Conservation (phyloP, 768 basidiomycete species). For the Cystobasidium tubakii region DNA sequence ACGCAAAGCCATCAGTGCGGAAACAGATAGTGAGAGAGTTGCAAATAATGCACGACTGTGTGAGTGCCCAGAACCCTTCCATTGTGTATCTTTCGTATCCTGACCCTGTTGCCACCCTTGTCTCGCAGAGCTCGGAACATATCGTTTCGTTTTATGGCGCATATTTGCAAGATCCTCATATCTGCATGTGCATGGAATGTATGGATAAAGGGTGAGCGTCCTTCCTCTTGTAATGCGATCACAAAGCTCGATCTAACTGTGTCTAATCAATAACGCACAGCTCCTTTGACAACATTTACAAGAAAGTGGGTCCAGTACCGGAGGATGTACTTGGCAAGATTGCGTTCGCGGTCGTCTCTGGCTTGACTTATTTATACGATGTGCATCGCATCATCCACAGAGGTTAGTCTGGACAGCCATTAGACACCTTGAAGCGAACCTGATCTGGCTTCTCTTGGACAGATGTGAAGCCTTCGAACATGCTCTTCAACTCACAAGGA, state of each 20-base stretch:
- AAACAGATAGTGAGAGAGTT: slow-evolving; percentile 97
- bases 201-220: slow-evolving; percentile 78
- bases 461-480: slow-evolving; percentile 99
- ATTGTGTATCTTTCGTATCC: background rate
- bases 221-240: background rate
- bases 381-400: slow-evolving; percentile 96
- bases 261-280: slow-evolving; percentile 34
- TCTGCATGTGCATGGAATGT: slow-evolving; percentile 94
- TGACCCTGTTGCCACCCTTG: background rate
- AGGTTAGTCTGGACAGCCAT: slow-evolving; percentile 59
- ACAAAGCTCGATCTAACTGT: background rate
- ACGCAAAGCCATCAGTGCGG: slow-evolving; percentile 88
- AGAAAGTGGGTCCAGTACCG: slow-evolving; percentile 86
- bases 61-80: slow-evolving; percentile 9
- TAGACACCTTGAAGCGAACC: background rate
- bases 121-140: slow-evolving; percentile 60
- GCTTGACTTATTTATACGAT: slow-evolving; percentile 94
- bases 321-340: slow-evolving; percentile 89
- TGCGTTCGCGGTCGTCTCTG: slow-evolving; percentile 88
- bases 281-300: slow-evolving; percentile 75
- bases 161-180: slow-evolving; percentile 92
- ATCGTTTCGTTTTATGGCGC: slow-evolving; percentile 98
- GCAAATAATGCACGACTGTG: slow-evolving; percentile 98
- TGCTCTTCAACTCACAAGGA: slow-evolving; percentile 84
- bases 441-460: background rate